Evolutionary conservation across 352 stramenopile genomes (phyloP).

Genomic region (Globisporangium acanthophoron): DNA sequence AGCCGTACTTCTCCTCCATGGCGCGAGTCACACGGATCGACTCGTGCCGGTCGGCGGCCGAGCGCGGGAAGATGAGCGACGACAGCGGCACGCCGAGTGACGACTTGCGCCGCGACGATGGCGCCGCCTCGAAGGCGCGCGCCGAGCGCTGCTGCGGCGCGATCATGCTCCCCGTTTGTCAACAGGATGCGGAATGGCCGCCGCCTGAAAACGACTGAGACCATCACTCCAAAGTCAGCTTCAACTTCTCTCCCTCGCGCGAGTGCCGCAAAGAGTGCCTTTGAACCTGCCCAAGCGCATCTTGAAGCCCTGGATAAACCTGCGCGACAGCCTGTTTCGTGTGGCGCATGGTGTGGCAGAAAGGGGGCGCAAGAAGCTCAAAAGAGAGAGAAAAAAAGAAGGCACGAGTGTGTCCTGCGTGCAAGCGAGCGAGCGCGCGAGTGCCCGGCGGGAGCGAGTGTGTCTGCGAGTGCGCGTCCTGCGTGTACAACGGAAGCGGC

Average conservation of each 20-base stretch:
- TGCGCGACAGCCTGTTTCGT: background rate
- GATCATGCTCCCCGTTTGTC: background rate
- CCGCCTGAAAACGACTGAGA: background rate
- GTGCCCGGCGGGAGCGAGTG: background rate
- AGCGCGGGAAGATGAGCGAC: constrained; percentile 66
- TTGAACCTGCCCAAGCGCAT: constrained; percentile 4
- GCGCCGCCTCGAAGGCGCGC: background rate
- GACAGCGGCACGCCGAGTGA: constrained; percentile 61
- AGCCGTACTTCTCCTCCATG: constrained; percentile 79
- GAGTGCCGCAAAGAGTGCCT: background rate
- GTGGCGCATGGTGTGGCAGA: constrained; percentile 1
- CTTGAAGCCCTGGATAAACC: background rate
- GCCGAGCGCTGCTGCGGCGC: constrained; percentile 1
- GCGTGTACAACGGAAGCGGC: background rate
- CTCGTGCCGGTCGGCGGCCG: constrained; percentile 58
- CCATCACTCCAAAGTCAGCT: background rate
- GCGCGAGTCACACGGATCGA: constrained; percentile 53
- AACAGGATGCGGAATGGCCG: background rate
- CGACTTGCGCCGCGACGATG: constrained; percentile 25
- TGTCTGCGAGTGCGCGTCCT: too few relatives aligned
- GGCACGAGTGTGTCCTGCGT: constrained; percentile 4
- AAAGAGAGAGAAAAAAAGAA: constrained; percentile 12
- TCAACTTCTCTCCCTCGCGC: background rate
- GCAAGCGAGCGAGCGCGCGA: constrained; percentile 1
- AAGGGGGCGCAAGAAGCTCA: constrained; percentile 9